These are phyloP conservation scores for Tympanopsis confertula DNA, from an alignment of 2,329 filamentous ascomycete genomes.

Conservation along the genomic window DNA sequence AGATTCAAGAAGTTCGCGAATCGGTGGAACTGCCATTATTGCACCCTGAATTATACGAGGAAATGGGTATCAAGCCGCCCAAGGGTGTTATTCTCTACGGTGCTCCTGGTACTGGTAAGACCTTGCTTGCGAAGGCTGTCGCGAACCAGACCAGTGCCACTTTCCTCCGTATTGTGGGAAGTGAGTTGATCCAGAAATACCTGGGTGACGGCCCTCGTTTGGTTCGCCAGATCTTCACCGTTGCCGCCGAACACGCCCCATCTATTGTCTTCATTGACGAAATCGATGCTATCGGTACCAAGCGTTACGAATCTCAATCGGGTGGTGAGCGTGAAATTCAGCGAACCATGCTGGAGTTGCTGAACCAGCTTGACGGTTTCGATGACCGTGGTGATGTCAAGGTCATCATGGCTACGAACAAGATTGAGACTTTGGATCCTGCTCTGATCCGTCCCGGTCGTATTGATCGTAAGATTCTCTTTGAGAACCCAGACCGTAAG, in stretches of 20 bases:
- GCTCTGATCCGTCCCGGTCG: conserved; percentile 91
- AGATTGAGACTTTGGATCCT: conserved; percentile 94
- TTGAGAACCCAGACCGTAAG: conserved; percentile 45
- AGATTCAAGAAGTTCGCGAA: conserved; percentile 96
- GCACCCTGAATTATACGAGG: conserved; percentile 94
- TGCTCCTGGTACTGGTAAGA: conserved; percentile 93
- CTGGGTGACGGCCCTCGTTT: conserved; percentile 89
- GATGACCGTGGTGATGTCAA: conserved; percentile 98
- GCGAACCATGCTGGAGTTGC: conserved; percentile 93
- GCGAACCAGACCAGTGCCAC: conserved; percentile 98
- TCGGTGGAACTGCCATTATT: conserved; percentile 90
- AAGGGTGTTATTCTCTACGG: conserved; percentile 99
- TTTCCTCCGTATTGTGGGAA: conserved; percentile 92
- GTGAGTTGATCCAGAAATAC: conserved; percentile 97
- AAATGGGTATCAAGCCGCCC: conserved; percentile 99
- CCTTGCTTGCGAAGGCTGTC: conserved; percentile 86
- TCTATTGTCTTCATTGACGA: conserved; percentile 99
- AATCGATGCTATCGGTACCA: conserved; percentile 97
- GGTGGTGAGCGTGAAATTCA: conserved; percentile 96
- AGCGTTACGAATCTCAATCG: conserved; percentile 94
- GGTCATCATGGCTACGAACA: conserved; percentile 99
- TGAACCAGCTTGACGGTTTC: conserved; percentile 97
- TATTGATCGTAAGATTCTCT: conserved; percentile 93
- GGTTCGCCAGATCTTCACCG: conserved; percentile 66
- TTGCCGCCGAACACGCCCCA: conserved; percentile 88